Percentiles rank a stretch among this genome's conserved stretches.
These are phyloP conservation scores for Penicillium glabrum DNA, from an alignment of 2,329 filamentous ascomycete species.

Conservation along the genomic window DNA sequence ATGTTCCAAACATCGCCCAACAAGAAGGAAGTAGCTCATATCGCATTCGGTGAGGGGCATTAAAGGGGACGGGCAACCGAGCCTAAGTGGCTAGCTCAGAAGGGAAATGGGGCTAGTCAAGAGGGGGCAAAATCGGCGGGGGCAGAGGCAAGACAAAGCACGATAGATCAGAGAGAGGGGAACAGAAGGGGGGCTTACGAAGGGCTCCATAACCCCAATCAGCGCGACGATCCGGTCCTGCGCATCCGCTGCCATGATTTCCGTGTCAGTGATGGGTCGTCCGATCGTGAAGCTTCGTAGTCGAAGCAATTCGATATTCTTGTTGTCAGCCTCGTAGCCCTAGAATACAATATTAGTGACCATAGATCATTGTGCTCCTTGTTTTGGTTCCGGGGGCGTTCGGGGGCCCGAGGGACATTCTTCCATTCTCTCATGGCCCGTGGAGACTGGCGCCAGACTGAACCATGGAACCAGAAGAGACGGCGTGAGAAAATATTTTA, in stretches of 20 bases:
- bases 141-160: constrained; percentile 5
- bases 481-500: constrained; percentile 18
- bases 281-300: constrained; percentile 76
- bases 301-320: constrained; percentile 77
- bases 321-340: constrained; percentile 73
- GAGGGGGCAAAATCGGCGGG: constrained; percentile 26
- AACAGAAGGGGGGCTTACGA: constrained; percentile 59
- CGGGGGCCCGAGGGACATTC: neutral
- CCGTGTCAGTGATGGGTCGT: constrained; percentile 63
- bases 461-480: constrained; percentile 42
- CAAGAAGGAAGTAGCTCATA: neutral
- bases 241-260: constrained; percentile 62
- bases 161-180: constrained; percentile 22
- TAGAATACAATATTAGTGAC: constrained; percentile 35
- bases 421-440: constrained; percentile 4
- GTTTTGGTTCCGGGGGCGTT: neutral
- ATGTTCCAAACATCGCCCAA: constrained; percentile 5
- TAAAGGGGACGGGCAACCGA: constrained; percentile 12
- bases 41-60: constrained; percentile 15
- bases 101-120: constrained; percentile 22
- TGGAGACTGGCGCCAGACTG: constrained; percentile 24
- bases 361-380: neutral
- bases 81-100: constrained; percentile 23
- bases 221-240: constrained; percentile 66
- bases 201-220: constrained; percentile 69